Evolutionary conservation across 495 filamentous ascomycete species (phyloP).

Genomic region (Hyphodiscus hymeniophilus): DNA sequence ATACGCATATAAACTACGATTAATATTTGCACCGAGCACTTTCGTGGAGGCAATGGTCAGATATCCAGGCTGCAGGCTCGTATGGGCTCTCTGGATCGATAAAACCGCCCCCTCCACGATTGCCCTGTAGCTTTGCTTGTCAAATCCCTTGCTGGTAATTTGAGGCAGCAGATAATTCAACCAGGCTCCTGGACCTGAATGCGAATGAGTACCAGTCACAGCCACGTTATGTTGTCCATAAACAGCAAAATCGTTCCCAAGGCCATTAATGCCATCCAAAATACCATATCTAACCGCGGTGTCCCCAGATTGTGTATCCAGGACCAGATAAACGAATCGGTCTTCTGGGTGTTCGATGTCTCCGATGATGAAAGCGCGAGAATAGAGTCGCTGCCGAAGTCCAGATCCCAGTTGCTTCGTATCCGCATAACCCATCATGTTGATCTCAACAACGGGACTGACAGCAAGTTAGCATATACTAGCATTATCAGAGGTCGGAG

Average conservation of each 20-base stretch:
- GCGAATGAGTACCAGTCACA: slow-evolving; percentile 87
- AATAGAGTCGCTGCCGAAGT: slow-evolving; percentile 81
- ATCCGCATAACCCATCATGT: slow-evolving; percentile 89
- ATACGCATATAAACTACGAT: slow-evolving; percentile 85
- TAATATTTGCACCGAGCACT: slow-evolving; percentile 77
- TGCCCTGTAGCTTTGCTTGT: slow-evolving; percentile 80
- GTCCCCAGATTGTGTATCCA: slow-evolving; percentile 85
- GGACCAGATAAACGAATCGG: slow-evolving; percentile 79
- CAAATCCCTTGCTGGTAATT: slow-evolving; percentile 83
- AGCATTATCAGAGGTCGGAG: slow-evolving; percentile 1
- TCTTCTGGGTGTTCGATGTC: slow-evolving; percentile 55
- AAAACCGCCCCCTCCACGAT: slow-evolving; percentile 81
- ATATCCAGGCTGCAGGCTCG: slow-evolving; percentile 59
- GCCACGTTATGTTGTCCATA: slow-evolving; percentile 85
- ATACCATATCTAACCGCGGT: slow-evolving; percentile 86
- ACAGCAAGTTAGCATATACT: slow-evolving; percentile 8
- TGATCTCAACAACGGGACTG: slow-evolving; percentile 83
- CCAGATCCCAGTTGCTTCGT: slow-evolving; percentile 80
- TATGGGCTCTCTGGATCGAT: slow-evolving; percentile 77
- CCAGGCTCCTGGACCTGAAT: slow-evolving; percentile 90
- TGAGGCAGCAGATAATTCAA: slow-evolving; percentile 94
- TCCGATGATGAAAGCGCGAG: slow-evolving; percentile 84
- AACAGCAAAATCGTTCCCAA: slow-evolving; percentile 60
- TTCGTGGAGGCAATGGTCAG: slow-evolving; percentile 69
- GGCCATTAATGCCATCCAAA: slow-evolving; percentile 54